A percentile compares a stretch with the other conserved stretches of the same genome.
Conservation (phyloP, 495 filamentous ascomycete genomes). For the Bacidia gigantensis region DNA sequence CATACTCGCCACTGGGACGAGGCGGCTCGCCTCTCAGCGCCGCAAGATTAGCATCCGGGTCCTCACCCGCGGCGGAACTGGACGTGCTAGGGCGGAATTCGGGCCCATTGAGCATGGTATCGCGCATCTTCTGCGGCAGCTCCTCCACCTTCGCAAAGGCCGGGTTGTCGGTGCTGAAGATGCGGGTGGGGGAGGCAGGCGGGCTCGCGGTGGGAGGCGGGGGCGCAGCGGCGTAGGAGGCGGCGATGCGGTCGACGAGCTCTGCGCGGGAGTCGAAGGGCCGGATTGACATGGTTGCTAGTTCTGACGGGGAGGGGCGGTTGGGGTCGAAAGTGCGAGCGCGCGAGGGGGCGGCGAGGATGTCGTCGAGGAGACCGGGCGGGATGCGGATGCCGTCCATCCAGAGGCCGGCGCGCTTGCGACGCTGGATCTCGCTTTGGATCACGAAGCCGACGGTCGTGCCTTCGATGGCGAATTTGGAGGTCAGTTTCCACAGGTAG, state of each 20-base stretch:
- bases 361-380: conserved; percentile 35
- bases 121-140: conserved; percentile 42
- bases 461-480: conserved; percentile 63
- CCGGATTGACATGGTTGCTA: conserved; percentile 43
- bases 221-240: conserved; percentile 45
- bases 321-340: neutral
- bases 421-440: conserved; percentile 57
- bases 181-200: conserved; percentile 54
- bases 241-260: conserved; percentile 58
- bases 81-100: conserved; percentile 45
- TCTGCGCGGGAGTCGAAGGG: conserved; percentile 52
- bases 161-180: conserved; percentile 46
- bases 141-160: conserved; percentile 9
- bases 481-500: conserved; percentile 66
- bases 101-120: conserved; percentile 54
- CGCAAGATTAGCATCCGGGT: conserved; percentile 18
- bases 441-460: conserved; percentile 53
- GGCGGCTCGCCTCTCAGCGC: conserved; percentile 16
- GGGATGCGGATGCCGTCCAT: conserved; percentile 47
- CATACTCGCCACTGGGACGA: conserved; percentile 6
- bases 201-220: conserved; percentile 54
- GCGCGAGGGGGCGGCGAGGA: conserved; percentile 18
- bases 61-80: conserved; percentile 15
- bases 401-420: conserved; percentile 63
- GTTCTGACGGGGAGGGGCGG: conserved; percentile 25